phyloP scores from a whole-genome alignment of 78 protist species.

The Dictyostelium intermedium region DNA sequence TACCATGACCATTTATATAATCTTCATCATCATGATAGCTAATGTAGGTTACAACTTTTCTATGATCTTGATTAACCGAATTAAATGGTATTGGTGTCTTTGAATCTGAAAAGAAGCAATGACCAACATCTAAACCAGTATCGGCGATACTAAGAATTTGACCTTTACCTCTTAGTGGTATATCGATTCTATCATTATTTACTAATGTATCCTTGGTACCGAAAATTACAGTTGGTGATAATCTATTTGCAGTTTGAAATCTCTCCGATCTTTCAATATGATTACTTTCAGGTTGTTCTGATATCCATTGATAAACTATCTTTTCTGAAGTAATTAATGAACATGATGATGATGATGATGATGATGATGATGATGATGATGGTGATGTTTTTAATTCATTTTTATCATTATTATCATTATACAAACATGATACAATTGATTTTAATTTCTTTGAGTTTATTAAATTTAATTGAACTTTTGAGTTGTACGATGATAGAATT shows the following conservation, averaged over 20 bases:
- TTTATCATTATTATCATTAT: neutral
- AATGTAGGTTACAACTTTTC: conserved; percentile 50
- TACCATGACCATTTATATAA: conserved; percentile 62
- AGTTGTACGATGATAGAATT: neutral
- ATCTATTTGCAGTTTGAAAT: conserved; percentile 2
- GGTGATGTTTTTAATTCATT: too few species aligned
- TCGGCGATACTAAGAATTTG: conserved; percentile 61
- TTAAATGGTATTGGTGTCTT: conserved; percentile 13
- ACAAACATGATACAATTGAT: neutral
- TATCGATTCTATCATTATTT: neutral
- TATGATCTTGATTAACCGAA: neutral
- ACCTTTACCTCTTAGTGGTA: conserved; percentile 42
- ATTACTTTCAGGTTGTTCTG: conserved; percentile 25
- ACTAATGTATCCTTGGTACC: neutral
- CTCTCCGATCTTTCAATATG: neutral
- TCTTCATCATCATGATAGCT: neutral
- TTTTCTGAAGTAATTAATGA: neutral
- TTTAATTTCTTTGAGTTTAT: neutral
- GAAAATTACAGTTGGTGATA: conserved; percentile 39
- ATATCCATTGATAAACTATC: conserved; percentile 18
- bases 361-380: neutral
- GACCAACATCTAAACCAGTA: conserved; percentile 61
- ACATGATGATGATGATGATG: neutral
- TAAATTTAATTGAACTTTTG: neutral
- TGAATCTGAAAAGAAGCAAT: conserved; percentile 54